Percentiles rank a stretch among this genome's conserved stretches.
Evolutionary conservation across 139 green algal genomes (phyloP).

Genomic region (Auxenochlorella protothecoides): DNA sequence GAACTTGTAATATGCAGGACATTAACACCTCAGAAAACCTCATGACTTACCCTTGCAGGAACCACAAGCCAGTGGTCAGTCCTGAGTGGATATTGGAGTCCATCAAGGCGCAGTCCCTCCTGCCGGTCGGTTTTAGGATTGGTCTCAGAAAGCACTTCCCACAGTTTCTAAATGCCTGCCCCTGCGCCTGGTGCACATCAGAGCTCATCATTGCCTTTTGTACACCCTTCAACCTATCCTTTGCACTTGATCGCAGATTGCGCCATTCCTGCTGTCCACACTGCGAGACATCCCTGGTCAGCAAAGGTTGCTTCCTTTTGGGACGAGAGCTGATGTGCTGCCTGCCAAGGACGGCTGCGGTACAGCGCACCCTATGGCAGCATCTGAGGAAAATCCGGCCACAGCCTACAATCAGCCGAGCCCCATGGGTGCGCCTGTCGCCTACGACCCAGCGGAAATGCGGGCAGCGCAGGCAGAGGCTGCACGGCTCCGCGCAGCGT

Average conservation of each 20-base stretch:
- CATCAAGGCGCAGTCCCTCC: too few relatives aligned
- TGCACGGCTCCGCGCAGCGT: slow-evolving; percentile 39
- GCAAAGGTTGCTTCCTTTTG: not conserved
- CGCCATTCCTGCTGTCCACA: slow-evolving; percentile 10
- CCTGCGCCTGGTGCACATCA: slow-evolving; percentile 9
- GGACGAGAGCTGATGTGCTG: not conserved
- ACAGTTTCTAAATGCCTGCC: not conserved
- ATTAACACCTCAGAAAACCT: too few relatives aligned
- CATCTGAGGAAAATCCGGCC: not conserved
- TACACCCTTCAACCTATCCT: too few relatives aligned
- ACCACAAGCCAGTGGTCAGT: slow-evolving; percentile 51
- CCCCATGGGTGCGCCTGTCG: not conserved
- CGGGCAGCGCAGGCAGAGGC: slow-evolving; percentile 36
- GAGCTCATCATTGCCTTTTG: slow-evolving; percentile 9
- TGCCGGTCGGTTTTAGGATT: too few relatives aligned
- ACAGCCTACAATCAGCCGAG: too few relatives aligned
- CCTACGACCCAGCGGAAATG: slow-evolving; percentile 7
- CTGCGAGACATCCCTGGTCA: slow-evolving; percentile 39
- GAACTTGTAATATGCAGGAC: too few relatives aligned
- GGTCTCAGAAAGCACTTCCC: too few relatives aligned
- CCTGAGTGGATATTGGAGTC: slow-evolving; percentile 70
- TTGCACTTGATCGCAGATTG: too few relatives aligned
- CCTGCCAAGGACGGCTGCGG: not conserved
- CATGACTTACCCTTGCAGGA: slow-evolving; percentile 8
- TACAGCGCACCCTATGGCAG: not conserved